phyloP scores from a whole-genome alignment of 345 rosid species.

The Sisymbrium altissimum region DNA sequence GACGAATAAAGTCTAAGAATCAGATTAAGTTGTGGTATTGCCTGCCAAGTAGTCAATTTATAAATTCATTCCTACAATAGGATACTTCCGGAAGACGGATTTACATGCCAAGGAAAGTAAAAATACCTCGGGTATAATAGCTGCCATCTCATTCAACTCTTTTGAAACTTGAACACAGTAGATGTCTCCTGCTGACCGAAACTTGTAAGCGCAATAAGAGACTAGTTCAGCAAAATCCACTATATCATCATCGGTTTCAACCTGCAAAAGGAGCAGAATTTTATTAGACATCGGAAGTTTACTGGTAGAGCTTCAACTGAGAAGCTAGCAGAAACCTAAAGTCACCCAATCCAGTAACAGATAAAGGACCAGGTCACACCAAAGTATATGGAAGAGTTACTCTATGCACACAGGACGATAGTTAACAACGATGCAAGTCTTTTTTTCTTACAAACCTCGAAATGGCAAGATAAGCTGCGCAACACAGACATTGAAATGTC shows the following conservation, averaged over 20 bases:
- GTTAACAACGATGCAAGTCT: conserved; percentile 3
- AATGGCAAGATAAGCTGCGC: conserved; percentile 41
- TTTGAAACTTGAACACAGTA: conserved; percentile 50
- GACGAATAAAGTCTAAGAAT: conserved; percentile 69
- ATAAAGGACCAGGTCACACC: conserved; percentile 14
- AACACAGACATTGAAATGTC: conserved; percentile 41
- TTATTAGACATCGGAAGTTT: neutral
- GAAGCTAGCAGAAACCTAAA: conserved; percentile 15
- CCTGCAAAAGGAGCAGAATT: conserved; percentile 41
- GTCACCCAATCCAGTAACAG: conserved; percentile 2
- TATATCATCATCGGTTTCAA: conserved; percentile 37
- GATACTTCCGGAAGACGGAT: neutral
- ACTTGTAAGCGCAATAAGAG: conserved; percentile 68
- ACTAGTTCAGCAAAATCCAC: conserved; percentile 58
- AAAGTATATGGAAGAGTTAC: neutral
- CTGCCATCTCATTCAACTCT: conserved; percentile 44
- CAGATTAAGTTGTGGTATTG: conserved; percentile 41
- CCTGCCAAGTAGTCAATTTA: conserved; percentile 48
- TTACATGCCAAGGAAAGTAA: conserved; percentile 19
- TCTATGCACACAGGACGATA: neutral
- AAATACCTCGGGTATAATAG: conserved; percentile 52
- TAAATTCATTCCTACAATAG: neutral
- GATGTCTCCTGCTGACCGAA: conserved; percentile 42
- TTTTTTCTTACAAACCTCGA: conserved; percentile 53
- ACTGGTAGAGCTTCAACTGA: neutral